Conservation (phyloP, 1,284 basidiomycete species). For the Golubevia pallescens region DNA sequence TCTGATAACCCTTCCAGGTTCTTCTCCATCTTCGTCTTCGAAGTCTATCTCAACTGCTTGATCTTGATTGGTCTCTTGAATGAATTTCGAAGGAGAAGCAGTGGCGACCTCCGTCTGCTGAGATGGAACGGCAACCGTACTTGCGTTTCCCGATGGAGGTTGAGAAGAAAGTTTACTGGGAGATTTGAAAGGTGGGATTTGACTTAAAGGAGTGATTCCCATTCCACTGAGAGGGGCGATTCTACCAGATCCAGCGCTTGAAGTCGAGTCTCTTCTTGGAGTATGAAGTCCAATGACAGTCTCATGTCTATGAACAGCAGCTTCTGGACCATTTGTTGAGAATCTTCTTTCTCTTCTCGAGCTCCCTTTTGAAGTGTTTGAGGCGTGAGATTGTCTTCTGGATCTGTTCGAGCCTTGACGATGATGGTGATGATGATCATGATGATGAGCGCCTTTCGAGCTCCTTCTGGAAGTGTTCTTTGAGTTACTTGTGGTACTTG, state of each 20-base stretch:
- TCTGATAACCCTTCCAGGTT: background rate
- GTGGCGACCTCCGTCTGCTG: background rate
- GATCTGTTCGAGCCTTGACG: background rate
- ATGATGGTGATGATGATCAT: no score
- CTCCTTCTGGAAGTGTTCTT: background rate
- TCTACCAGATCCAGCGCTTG: slow-evolving; percentile 1
- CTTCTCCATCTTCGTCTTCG: background rate
- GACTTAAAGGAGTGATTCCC: slow-evolving; percentile 24
- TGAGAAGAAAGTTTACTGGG: background rate
- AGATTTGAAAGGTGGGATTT: slow-evolving; percentile 23
- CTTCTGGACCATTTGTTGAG: slow-evolving; percentile 41
- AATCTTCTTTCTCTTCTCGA: slow-evolving; percentile 19
- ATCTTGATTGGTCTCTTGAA: background rate
- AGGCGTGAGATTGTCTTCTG: background rate
- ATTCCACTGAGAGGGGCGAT: slow-evolving; percentile 1
- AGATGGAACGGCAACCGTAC: background rate
- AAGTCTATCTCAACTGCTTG: background rate
- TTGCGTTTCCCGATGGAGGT: background rate
- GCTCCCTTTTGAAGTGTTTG: background rate
- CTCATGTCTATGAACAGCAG: slow-evolving; percentile 43
- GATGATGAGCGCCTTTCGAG: background rate
- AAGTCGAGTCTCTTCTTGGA: slow-evolving; percentile 22
- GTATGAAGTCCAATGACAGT: slow-evolving; percentile 54
- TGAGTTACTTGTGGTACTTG: background rate
- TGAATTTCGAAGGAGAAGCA: background rate